Evolutionary conservation across 2,329 filamentous ascomycete species (phyloP).

Genomic region (Trichoderma endophyticum): DNA sequence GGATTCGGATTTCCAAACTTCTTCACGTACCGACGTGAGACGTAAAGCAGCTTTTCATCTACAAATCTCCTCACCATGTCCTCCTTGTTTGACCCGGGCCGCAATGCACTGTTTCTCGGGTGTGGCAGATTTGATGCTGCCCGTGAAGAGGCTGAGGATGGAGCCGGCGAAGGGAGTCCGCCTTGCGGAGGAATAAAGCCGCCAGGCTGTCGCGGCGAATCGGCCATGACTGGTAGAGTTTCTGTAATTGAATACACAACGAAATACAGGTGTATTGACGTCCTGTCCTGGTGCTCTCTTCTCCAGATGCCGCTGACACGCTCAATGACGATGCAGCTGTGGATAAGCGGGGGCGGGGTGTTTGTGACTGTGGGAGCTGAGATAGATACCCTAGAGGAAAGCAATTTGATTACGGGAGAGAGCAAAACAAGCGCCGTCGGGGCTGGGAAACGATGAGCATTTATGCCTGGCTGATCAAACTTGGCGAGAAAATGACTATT

Average conservation of each 20-base stretch:
- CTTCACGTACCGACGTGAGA: constrained; percentile 59
- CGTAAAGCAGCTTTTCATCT: constrained; percentile 50
- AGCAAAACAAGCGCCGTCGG: neutral
- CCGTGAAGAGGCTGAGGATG: constrained; percentile 45
- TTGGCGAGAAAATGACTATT: neutral
- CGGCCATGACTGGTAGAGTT: neutral
- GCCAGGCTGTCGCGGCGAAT: constrained; percentile 35
- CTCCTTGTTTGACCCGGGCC: constrained; percentile 58
- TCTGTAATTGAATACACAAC: neutral
- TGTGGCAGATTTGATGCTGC: constrained; percentile 48
- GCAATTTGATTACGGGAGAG: neutral
- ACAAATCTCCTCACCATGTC: constrained; percentile 58
- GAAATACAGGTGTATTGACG: neutral
- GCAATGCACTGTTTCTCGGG: constrained; percentile 51
- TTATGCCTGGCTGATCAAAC: neutral
- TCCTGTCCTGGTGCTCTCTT: neutral
- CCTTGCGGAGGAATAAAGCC: constrained; percentile 48
- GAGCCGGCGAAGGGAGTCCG: constrained; percentile 53
- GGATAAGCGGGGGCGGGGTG: constrained; percentile 7
- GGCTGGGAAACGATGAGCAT: neutral
- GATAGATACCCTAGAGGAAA: neutral
- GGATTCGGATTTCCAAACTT: constrained; percentile 49
- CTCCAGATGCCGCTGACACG: neutral
- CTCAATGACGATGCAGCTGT: neutral
- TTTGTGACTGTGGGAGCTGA: neutral